Evolutionary conservation across 441 rosid species (phyloP).

Genomic region (Isatis lusitanica): DNA sequence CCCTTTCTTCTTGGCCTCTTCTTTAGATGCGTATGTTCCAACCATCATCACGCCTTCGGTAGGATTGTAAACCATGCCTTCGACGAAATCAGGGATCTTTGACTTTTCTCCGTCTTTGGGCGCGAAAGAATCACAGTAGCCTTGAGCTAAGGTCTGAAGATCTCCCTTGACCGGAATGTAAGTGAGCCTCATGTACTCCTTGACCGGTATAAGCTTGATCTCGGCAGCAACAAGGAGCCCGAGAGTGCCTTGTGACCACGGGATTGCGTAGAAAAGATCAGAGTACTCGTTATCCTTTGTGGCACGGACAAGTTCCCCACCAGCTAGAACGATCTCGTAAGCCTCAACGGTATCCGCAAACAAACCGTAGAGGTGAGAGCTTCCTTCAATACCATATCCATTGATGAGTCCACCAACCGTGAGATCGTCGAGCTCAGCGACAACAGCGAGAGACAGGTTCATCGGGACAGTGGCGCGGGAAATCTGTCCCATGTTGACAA

Average conservation of each 20-base stretch:
- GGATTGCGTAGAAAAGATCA: constrained; percentile 88
- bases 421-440: constrained; percentile 98
- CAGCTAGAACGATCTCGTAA: constrained; percentile 86
- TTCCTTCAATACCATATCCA: constrained; percentile 98
- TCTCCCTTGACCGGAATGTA: constrained; percentile 82
- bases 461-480: constrained; percentile 74
- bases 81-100: constrained; percentile 94
- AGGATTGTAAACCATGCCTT: constrained; percentile 75
- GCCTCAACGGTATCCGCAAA: constrained; percentile 97
- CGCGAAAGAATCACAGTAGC: constrained; percentile 77
- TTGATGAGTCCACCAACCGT: constrained; percentile 99
- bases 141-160: constrained; percentile 74
- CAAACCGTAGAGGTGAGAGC: constrained; percentile 94
- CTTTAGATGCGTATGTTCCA: constrained; percentile 88
- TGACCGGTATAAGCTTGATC: constrained; percentile 80
- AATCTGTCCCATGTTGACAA: constrained; percentile 99
- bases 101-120: constrained; percentile 76
- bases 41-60: constrained; percentile 91
- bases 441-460: constrained; percentile 96
- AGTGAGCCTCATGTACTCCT: constrained; percentile 93
- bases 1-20: constrained; percentile 92
- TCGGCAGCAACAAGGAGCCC: constrained; percentile 94
- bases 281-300: constrained; percentile 90
- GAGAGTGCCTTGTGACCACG: constrained; percentile 98
- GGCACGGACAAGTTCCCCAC: constrained; percentile 86